Conservation (phyloP, 495 filamentous ascomycete species). For the Penicillium paradoxum region DNA sequence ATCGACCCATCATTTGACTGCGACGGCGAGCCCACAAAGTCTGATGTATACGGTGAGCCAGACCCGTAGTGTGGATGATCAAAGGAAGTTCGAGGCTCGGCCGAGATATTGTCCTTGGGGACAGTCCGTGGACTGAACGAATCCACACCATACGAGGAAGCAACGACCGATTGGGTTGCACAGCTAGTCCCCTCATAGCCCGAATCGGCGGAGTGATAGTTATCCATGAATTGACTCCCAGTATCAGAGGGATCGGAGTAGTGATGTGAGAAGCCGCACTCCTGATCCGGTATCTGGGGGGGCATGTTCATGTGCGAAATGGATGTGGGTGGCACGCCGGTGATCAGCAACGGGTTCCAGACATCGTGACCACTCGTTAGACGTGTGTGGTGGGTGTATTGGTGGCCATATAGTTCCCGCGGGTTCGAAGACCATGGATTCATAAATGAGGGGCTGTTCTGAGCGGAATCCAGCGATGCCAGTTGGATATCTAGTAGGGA, state of each 20-base stretch:
- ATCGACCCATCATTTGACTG: constrained; percentile 20
- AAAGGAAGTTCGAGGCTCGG: constrained; percentile 17
- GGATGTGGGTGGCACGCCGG: constrained; percentile 24
- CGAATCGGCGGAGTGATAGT: constrained; percentile 52
- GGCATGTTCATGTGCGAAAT: constrained; percentile 18
- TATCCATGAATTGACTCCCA: constrained; percentile 48
- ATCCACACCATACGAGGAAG: constrained; percentile 27
- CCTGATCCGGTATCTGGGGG: constrained; percentile 15
- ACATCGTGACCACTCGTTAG: constrained; percentile 30
- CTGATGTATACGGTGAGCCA: constrained; percentile 9
- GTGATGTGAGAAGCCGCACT: constrained; percentile 27
- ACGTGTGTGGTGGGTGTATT: constrained; percentile 23
- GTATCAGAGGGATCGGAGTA: constrained; percentile 48
- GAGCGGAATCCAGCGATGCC: constrained; percentile 14
- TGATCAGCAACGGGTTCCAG: constrained; percentile 36
- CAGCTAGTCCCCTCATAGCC: constrained; percentile 54
- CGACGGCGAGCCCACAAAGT: constrained; percentile 19
- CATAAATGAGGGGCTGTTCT: constrained; percentile 18
- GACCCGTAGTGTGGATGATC: constrained; percentile 8
- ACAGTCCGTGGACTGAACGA: constrained; percentile 28
- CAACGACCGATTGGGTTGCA: constrained; percentile 43
- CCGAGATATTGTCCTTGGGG: constrained; percentile 23
- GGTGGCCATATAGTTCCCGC: constrained; percentile 20
- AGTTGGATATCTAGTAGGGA: constrained; percentile 31
- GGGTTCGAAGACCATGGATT: constrained; percentile 20